Evolutionary conservation across 2,329 filamentous ascomycete genomes (phyloP).

Genomic region (Sporothrix variecibatus): DNA sequence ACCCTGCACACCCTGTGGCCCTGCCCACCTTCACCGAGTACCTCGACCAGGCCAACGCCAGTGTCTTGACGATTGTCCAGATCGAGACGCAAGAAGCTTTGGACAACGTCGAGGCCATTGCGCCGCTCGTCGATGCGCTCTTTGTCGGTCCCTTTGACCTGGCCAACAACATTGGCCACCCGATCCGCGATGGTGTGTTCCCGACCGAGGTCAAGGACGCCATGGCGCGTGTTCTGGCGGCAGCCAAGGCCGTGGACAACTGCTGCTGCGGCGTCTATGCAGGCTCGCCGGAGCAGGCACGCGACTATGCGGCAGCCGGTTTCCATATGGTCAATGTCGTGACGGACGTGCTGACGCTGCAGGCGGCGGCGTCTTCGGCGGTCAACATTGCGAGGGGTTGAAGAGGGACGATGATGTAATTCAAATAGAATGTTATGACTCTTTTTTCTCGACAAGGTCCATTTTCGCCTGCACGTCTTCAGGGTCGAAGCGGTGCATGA

Average conservation of each 20-base stretch:
- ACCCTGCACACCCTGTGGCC: constrained; percentile 25
- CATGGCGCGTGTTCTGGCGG: constrained; percentile 58
- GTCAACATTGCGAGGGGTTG: constrained; percentile 50
- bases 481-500: constrained; percentile 76
- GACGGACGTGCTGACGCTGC: constrained; percentile 57
- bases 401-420: background rate
- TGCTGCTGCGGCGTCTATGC: constrained; percentile 68
- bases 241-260: constrained; percentile 57
- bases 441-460: constrained; percentile 55
- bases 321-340: constrained; percentile 64
- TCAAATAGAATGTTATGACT: too few species aligned
- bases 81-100: constrained; percentile 67
- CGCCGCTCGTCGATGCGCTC: constrained; percentile 62
- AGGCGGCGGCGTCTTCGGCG: constrained; percentile 48
- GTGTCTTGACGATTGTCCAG: constrained; percentile 65
- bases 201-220: constrained; percentile 60
- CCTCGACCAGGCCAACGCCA: constrained; percentile 57
- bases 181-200: constrained; percentile 62
- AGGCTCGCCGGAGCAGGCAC: constrained; percentile 57
- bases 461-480: constrained; percentile 69
- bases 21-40: constrained; percentile 56
- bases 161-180: constrained; percentile 63
- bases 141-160: constrained; percentile 69
- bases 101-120: constrained; percentile 62
- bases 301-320: constrained; percentile 55